Base-by-base conservation (phyloP, 192 early-diverging fungal genomes). In the Coemansia sp. region DNA sequence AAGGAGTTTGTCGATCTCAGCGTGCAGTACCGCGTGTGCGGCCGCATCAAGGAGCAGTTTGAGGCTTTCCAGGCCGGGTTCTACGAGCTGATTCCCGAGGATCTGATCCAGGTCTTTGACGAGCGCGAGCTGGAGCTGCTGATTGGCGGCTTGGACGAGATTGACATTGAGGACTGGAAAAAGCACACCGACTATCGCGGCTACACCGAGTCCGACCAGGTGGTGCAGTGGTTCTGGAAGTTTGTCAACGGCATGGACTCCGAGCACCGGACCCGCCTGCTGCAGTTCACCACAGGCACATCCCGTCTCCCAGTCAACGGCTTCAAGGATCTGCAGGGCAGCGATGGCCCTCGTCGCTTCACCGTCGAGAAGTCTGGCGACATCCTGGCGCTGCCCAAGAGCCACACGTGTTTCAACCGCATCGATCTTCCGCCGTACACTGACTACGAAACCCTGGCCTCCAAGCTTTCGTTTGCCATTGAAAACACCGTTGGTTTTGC, bases 111-210 rank as follows among this genome's bases (percentile, higher is more conserved):
- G 41, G 95, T 99, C 32, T 99, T 99, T 86, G 96, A 99, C 67
- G 96, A 98, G 76, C 91, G 94, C 63, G 97, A 99, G 85, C 84
- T 99, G 57, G 97, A 99, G 90, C 84, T 99, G 50, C 86, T 99
- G 37, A 97, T 99, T 84, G 95, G 97, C 22, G 97, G 97, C 63
- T 89, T 99, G 69, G 91, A 91, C 39, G 95, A 99, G 64, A 94
- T 99, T 64, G 95, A 99, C 81, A 85, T 96, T 7, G 95, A 97
- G 48, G 97, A 99, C 83, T 99, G 97, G 97, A 95, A 94, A 87
- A 99, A 98, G 84, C 87, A 98, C 70, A 99, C 95, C 1, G 95
- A 99, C 75, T 99, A 99, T 70, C 81, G 97, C 65, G 95, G 95
- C 17, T 99, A 95, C 86, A 93, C 91, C n/a, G 95, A 99, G 76